Percentiles rank a stretch among this genome's conserved stretches.
phyloP scores from a whole-genome alignment of 2,329 filamentous ascomycete genomes.

The Fusarium nematophilum region DNA sequence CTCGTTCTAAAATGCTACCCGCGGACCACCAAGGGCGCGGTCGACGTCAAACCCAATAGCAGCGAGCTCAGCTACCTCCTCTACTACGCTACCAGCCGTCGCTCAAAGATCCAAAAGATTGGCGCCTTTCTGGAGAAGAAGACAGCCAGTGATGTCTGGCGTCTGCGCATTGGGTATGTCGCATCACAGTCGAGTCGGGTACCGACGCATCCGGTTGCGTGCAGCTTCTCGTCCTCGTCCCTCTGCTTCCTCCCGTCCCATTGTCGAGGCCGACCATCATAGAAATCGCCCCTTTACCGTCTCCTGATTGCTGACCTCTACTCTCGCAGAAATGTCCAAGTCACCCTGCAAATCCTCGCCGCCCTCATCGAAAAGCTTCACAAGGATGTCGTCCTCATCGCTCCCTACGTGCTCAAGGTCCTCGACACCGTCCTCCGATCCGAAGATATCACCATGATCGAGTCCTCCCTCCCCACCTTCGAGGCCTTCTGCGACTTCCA shows the following conservation, averaged over 20 bases:
- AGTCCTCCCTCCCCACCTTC: slow-evolving; percentile 88
- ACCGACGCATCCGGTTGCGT: slow-evolving; percentile 28
- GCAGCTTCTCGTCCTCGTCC: neutral
- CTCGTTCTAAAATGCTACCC: slow-evolving; percentile 97
- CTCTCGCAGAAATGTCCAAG: slow-evolving; percentile 81
- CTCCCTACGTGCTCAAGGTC: slow-evolving; percentile 84
- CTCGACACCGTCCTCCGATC: slow-evolving; percentile 85
- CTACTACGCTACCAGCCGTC: slow-evolving; percentile 94
- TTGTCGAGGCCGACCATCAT: neutral
- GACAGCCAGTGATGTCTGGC: slow-evolving; percentile 91
- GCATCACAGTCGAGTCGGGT: slow-evolving; percentile 17
- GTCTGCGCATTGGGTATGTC: slow-evolving; percentile 82
- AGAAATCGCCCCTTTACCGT: neutral
- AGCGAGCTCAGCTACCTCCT: slow-evolving; percentile 97
- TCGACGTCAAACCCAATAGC: slow-evolving; percentile 94
- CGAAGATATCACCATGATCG: slow-evolving; percentile 90
- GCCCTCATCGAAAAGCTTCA: slow-evolving; percentile 94
- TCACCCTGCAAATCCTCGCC: slow-evolving; percentile 91
- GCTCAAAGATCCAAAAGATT: slow-evolving; percentile 96
- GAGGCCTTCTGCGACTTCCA: slow-evolving; percentile 90
- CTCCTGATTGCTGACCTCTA: slow-evolving; percentile 13
- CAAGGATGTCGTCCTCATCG: slow-evolving; percentile 90
- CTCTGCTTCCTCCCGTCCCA: neutral
- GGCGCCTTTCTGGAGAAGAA: slow-evolving; percentile 95
- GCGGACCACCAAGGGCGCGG: slow-evolving; percentile 87